Conservation (phyloP, 2,329 filamentous ascomycete species). For the Venturia aucupariae region DNA sequence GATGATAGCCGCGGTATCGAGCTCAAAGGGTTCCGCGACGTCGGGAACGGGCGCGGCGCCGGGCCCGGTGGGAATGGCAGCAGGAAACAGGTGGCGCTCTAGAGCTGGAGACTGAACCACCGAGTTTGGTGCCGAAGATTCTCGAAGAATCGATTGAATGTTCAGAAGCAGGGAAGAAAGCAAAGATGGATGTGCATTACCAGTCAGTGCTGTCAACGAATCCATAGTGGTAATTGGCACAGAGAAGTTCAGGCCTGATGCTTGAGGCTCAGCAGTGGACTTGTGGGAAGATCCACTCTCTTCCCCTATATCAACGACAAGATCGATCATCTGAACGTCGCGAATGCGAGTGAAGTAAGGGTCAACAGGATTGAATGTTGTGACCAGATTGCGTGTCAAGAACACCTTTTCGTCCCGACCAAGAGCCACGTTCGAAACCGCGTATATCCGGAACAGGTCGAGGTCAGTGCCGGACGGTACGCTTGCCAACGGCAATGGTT, state of each 20-base stretch:
- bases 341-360: slow-evolving; percentile 74
- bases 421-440: slow-evolving; percentile 70
- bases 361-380: slow-evolving; percentile 65
- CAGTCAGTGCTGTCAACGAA: slow-evolving; percentile 19
- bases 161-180: slow-evolving; percentile 27
- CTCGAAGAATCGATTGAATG: slow-evolving; percentile 27
- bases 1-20: slow-evolving; percentile 27
- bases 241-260: slow-evolving; percentile 1
- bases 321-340: slow-evolving; percentile 62
- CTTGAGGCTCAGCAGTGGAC: slow-evolving; percentile 3
- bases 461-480: slow-evolving; percentile 19
- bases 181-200: slow-evolving; percentile 17
- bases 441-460: slow-evolving; percentile 60
- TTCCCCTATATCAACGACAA: slow-evolving; percentile 51
- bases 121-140: slow-evolving; percentile 11
- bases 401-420: slow-evolving; percentile 84
- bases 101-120: slow-evolving; percentile 14
- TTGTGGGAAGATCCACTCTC: neutral
- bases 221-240: slow-evolving; percentile 16
- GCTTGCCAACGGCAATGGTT: slow-evolving; percentile 29
- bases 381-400: slow-evolving; percentile 59
- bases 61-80: slow-evolving; percentile 47
- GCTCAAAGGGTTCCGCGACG: slow-evolving; percentile 45
- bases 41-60: slow-evolving; percentile 64
- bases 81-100: slow-evolving; percentile 33